A percentile compares a stretch with the other conserved stretches of the same genome.
phyloP scores from a whole-genome alignment of 1,284 basidiomycete species.

The Porodaedalea pini region DNA sequence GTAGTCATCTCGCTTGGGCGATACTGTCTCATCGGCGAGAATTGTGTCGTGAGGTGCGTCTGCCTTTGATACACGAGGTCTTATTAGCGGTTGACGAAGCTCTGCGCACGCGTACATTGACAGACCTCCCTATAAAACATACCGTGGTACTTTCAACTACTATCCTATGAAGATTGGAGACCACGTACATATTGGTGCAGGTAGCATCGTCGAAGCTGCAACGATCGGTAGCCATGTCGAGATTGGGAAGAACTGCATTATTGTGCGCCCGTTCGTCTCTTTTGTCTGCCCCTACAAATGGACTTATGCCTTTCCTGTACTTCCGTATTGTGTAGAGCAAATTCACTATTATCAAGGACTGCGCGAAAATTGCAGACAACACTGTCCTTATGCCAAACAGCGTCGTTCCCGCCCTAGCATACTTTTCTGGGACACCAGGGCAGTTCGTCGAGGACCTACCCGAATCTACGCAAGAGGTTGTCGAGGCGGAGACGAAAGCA shows the following conservation, averaged over 20 bases:
- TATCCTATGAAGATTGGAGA: constrained; percentile 98
- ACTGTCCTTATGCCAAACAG: constrained; percentile 91
- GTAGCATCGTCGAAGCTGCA: constrained; percentile 89
- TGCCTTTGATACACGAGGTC: no score
- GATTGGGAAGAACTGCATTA: constrained; percentile 93
- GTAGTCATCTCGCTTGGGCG: constrained; percentile 91
- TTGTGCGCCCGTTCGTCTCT: constrained; percentile 46
- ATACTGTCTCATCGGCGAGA: constrained; percentile 90
- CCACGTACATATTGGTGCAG: constrained; percentile 88
- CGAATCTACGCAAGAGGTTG: constrained; percentile 83
- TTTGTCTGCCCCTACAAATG: not conserved
- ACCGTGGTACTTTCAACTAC: constrained; percentile 91
- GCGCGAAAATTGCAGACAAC: constrained; percentile 83
- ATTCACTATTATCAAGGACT: constrained; percentile 96
- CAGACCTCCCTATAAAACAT: constrained; percentile 86
- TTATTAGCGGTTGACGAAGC: not conserved
- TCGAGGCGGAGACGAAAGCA: constrained; percentile 76
- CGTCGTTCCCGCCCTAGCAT: constrained; percentile 83
- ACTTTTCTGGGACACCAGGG: constrained; percentile 92
- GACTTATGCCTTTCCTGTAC: no score
- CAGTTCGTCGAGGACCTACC: constrained; percentile 81
- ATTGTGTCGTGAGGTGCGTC: constrained; percentile 79
- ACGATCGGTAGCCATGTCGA: constrained; percentile 92
- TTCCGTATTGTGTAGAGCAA: constrained; percentile 66
- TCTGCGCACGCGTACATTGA: not conserved